Evolutionary conservation across 202 grass and related monocot species (phyloP).

Genomic region (Schoenoplectus triqueter): DNA sequence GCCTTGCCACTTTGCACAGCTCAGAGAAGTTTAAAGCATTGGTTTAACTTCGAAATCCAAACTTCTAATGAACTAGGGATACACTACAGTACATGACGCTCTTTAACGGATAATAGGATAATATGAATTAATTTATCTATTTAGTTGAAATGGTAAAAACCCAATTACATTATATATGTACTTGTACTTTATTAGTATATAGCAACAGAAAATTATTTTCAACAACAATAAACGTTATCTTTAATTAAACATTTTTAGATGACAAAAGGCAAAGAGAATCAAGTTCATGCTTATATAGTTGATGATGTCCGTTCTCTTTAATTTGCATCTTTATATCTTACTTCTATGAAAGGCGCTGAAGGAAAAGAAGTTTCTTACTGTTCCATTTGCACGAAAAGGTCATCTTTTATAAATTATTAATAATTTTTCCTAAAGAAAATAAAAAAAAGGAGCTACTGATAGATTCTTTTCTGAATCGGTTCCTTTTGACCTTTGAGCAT

Average conservation of each 20-base stretch:
- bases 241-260: not conserved
- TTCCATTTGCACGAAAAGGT: not conserved
- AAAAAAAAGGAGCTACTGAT: not conserved
- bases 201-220: no score
- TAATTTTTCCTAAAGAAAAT: not conserved
- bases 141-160: not conserved
- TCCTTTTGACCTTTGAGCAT: not conserved
- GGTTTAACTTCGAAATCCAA: no score
- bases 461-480: not conserved
- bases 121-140: no score
- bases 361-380: not conserved
- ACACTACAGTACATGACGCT: no score
- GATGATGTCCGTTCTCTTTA: not conserved
- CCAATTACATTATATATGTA: not conserved
- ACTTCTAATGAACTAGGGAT: no score
- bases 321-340: not conserved
- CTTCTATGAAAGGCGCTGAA: not conserved
- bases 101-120: no score
- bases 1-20: no score
- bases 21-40: no score
- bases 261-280: not conserved
- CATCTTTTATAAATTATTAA: not conserved
- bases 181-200: no score
- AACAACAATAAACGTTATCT: not conserved
- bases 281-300: not conserved